Evolutionary conservation across 441 rosid genomes (phyloP), one percentile per base, ranked within the genome.

Genomic region (Erysimum pusillum): DNA sequence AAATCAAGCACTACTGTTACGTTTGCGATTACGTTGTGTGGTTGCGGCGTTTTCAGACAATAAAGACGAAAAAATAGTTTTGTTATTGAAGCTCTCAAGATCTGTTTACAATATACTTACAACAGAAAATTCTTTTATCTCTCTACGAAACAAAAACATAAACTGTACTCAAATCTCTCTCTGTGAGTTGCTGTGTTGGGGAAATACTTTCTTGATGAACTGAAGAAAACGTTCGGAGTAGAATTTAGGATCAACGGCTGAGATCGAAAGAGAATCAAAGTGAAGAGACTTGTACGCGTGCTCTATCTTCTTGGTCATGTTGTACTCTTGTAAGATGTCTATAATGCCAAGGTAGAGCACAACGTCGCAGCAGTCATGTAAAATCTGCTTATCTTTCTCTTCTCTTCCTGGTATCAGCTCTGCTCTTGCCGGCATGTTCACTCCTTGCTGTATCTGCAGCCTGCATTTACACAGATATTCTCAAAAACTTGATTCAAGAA

Each of bases 341-440:
- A 96, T 96, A 56, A 93, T 88, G 8, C 98, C 98, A 31, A 96
- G 82, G 85, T 96, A 96, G 2, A 96, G 87, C 65, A 96, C 98
- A 1, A 93, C 99, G 15, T 91, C 98, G 12, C 90, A 90, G 9
- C 79, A 86, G 70, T 89, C 89, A 44, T 87, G 89, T 71, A 90
- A 80, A 35, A 81, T 84, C 77, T 83, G 86, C 62, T 85, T 85
- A 71, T 87, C 95, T 57, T 89, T 87, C 81, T 88, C 99, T 60
- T 90, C 89, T 79, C 81, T 87, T 67, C 98, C 98, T 0, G 94
- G 89, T 53, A 83, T 87, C 68, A 82, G 86, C 78, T 93, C 97
- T 45, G 99, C 98, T 84, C 98, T 87, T 11, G 99, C 87, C 7
- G 99, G 98, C 99, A 96, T 89, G 87, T 96, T 96, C 64, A 96